These are phyloP conservation scores for Halophytophthora polymorphica DNA, from an alignment of 352 stramenopile species.

Conservation along the genomic window DNA sequence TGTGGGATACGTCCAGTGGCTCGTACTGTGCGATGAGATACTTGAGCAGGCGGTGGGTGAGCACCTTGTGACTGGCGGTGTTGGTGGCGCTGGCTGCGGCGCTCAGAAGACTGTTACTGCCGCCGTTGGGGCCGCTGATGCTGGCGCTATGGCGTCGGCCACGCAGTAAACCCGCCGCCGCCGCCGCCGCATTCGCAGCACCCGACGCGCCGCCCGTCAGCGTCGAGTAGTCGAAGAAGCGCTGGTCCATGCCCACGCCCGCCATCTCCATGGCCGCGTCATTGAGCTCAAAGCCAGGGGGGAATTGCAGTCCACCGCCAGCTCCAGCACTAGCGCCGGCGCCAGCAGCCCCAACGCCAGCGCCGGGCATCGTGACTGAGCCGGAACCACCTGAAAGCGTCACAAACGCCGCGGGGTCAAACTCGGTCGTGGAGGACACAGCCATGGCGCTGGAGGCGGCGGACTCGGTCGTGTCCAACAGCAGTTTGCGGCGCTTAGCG, in stretches of 20 bases:
- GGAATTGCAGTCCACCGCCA: constrained; percentile 46
- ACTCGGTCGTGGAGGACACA: constrained; percentile 24
- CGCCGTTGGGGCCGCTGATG: constrained; percentile 16
- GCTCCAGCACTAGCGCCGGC: constrained; percentile 15
- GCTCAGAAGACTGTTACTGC: neutral
- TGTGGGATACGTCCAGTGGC: constrained; percentile 63
- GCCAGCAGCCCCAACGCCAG: constrained; percentile 9
- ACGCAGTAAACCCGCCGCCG: constrained; percentile 8
- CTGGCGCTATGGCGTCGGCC: constrained; percentile 26
- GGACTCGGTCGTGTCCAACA: constrained; percentile 26
- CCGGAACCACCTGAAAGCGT: constrained; percentile 17
- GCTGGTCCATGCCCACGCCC: constrained; percentile 31
- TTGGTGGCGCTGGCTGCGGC: constrained; percentile 5
- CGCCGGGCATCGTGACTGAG: constrained; percentile 3
- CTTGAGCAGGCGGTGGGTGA: constrained; percentile 68
- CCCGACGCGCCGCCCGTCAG: constrained; percentile 8
- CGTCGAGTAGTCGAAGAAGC: constrained; percentile 53
- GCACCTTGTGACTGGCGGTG: constrained; percentile 48
- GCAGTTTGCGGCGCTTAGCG: constrained; percentile 43
- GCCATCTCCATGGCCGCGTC: constrained; percentile 48
- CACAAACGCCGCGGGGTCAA: constrained; percentile 67
- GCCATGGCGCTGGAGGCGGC: constrained; percentile 4
- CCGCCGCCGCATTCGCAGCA: neutral
- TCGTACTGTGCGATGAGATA: constrained; percentile 80
- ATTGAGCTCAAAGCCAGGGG: constrained; percentile 46